These are phyloP conservation scores for Phaeophleospora eucalypticola DNA, from an alignment of 2,329 filamentous ascomycete genomes.

Conservation along the genomic window DNA sequence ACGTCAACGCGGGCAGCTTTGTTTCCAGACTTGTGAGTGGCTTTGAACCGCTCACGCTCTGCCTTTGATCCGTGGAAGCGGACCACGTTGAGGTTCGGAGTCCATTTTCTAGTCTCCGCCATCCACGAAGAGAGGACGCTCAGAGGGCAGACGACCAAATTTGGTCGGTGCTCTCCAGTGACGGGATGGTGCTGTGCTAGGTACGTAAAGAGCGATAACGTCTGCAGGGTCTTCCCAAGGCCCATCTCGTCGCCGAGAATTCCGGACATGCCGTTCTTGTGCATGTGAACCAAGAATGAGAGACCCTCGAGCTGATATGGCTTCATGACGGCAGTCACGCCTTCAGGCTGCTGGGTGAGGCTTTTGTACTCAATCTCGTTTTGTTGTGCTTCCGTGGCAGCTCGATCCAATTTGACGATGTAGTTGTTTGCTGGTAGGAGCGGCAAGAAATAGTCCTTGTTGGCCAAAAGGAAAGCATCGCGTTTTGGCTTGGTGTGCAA, in stretches of 20 bases:
- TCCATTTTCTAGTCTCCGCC: slow-evolving; percentile 46
- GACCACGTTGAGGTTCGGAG: slow-evolving; percentile 44
- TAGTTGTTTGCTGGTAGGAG: slow-evolving; percentile 44
- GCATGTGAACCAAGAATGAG: slow-evolving; percentile 47
- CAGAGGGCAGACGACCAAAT: slow-evolving; percentile 49
- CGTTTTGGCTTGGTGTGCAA: slow-evolving; percentile 41
- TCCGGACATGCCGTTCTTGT: slow-evolving; percentile 42
- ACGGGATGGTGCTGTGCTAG: slow-evolving; percentile 40
- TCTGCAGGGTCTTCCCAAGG: slow-evolving; percentile 49
- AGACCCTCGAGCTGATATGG: slow-evolving; percentile 50
- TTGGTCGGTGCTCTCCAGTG: slow-evolving; percentile 39
- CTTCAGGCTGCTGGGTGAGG: slow-evolving; percentile 40
- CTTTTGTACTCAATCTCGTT: slow-evolving; percentile 38
- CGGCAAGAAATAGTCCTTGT: slow-evolving; percentile 46
- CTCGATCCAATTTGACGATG: slow-evolving; percentile 36
- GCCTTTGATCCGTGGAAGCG: slow-evolving; percentile 46
- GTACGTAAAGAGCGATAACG: slow-evolving; percentile 48
- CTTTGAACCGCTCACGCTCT: slow-evolving; percentile 42
- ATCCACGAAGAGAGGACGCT: slow-evolving; percentile 51
- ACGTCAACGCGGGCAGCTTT: slow-evolving; percentile 43
- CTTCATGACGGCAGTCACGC: slow-evolving; percentile 49
- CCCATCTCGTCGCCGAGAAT: slow-evolving; percentile 52
- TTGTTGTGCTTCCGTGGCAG: slow-evolving; percentile 7
- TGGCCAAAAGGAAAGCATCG: slow-evolving; percentile 43
- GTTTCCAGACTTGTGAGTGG: slow-evolving; percentile 18